Percentiles rank a stretch among this genome's conserved stretches.
phyloP scores from a whole-genome alignment of 2,329 filamentous ascomycete genomes.

The Graphilbum ipis-grandicollis region DNA sequence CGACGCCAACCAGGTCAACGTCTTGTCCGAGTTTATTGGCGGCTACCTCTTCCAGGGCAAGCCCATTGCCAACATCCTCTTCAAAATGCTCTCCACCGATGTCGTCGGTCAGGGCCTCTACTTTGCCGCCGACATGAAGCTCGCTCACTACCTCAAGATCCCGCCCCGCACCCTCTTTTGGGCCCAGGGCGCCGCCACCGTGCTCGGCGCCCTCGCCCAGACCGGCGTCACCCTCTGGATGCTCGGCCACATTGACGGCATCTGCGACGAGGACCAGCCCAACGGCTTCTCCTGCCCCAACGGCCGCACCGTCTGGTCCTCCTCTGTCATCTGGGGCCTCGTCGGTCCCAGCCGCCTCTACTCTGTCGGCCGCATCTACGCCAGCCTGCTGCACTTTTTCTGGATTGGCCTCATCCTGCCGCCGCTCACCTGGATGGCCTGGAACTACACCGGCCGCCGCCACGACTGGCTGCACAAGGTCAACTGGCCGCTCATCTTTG shows the following conservation, averaged over 20 bases:
- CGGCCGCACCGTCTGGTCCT: conserved; percentile 28
- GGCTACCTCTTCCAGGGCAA: conserved; percentile 27
- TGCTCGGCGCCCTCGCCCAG: conserved; percentile 27
- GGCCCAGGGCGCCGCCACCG: conserved; percentile 27
- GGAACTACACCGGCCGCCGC: conserved; percentile 17
- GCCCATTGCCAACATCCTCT: conserved; percentile 28
- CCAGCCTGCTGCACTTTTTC: conserved; percentile 29
- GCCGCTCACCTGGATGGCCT: conserved; percentile 21
- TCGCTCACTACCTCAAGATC: conserved; percentile 33
- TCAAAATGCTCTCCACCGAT: conserved; percentile 23
- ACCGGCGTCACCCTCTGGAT: conserved; percentile 17
- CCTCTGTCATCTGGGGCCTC: conserved; percentile 31
- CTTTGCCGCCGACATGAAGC: conserved; percentile 30
- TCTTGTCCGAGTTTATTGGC: conserved; percentile 28
- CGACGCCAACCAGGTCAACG: conserved; percentile 28
- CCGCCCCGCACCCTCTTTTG: conserved; percentile 27
- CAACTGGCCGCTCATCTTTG: conserved; percentile 19
- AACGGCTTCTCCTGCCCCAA: conserved; percentile 30
- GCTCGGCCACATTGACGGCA: conserved; percentile 19
- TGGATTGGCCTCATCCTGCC: conserved; percentile 27
- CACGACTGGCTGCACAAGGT: conserved; percentile 16
- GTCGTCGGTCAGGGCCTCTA: conserved; percentile 25
- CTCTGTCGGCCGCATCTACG: conserved; percentile 27
- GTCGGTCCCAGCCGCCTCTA: conserved; percentile 31
- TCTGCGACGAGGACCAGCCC: conserved; percentile 21